These are phyloP conservation scores for Malassezia japonica DNA, from an alignment of 1,284 basidiomycete species.

Conservation along the genomic window DNA sequence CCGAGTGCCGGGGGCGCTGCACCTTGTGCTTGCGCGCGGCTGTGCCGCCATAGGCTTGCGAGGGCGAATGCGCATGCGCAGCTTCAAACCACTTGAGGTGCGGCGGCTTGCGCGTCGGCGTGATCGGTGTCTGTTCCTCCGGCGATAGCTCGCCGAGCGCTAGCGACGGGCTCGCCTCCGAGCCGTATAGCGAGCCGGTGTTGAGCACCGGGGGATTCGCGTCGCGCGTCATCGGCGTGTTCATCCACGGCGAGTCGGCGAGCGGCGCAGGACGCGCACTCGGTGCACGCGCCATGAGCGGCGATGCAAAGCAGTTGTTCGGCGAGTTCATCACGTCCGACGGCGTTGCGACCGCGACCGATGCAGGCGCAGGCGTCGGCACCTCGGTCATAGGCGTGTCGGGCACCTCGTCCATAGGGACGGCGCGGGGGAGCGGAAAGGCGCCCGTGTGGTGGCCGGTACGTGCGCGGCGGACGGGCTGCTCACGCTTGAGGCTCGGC, in stretches of 20 bases:
- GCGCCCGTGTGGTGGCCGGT: background rate
- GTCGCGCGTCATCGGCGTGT: background rate
- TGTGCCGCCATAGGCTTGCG: constrained; percentile 6
- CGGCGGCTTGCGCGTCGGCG: constrained; percentile 9
- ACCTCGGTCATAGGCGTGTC: constrained; percentile 2
- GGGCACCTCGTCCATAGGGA: background rate
- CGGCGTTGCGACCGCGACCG: background rate
- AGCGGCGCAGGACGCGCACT: background rate
- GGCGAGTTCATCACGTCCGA: constrained; percentile 12
- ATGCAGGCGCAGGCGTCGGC: background rate
- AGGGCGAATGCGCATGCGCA: constrained; percentile 32
- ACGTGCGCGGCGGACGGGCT: background rate
- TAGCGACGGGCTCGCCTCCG: background rate
- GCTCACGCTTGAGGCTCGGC: constrained; percentile 3
- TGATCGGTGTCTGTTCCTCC: background rate
- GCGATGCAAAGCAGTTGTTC: constrained; percentile 12
- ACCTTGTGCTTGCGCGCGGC: background rate
- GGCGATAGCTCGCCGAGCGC: background rate
- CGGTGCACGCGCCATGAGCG: background rate
- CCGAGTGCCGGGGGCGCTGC: constrained; percentile 14
- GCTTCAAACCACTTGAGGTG: constrained; percentile 42
- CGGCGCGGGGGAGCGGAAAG: background rate
- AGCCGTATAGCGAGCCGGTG: background rate
- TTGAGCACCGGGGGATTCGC: background rate
- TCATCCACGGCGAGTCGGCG: background rate